Conservation (phyloP, 495 filamentous ascomycete genomes). For the Xylaria flabelliformis region DNA sequence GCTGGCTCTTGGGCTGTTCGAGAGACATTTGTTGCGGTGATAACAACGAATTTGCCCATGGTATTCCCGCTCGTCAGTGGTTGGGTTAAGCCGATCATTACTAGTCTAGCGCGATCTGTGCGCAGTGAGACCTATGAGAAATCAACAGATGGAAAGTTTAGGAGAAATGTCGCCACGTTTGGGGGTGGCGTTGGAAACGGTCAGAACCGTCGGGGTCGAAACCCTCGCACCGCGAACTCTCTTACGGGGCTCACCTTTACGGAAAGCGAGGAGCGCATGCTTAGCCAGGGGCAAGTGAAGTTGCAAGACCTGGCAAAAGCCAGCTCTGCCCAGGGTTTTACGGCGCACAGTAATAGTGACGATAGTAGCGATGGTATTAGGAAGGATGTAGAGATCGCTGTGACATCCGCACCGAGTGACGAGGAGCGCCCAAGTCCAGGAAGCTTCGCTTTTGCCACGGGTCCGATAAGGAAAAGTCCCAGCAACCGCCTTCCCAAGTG, state of each 20-base stretch:
- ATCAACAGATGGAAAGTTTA: constrained; percentile 4
- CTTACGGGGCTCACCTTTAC: constrained; percentile 45
- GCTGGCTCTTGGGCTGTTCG: constrained; percentile 59
- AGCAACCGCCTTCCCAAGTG: constrained; percentile 6
- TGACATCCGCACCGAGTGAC: constrained; percentile 14
- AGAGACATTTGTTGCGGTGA: constrained; percentile 59
- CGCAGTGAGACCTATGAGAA: constrained; percentile 19
- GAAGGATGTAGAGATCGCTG: constrained; percentile 24
- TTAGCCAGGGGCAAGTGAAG: constrained; percentile 39
- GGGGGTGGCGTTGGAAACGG: neutral
- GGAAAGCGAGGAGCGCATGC: constrained; percentile 50
- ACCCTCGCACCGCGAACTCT: constrained; percentile 31
- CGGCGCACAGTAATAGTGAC: constrained; percentile 12
- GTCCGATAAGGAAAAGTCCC: constrained; percentile 13
- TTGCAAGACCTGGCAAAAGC: constrained; percentile 34
- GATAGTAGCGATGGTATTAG: constrained; percentile 19
- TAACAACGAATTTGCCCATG: constrained; percentile 61
- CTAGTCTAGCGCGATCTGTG: neutral
- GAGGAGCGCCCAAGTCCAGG: constrained; percentile 2
- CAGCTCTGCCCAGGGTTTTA: neutral
- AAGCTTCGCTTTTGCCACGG: constrained; percentile 9
- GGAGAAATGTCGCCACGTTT: constrained; percentile 8
- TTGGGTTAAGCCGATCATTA: constrained; percentile 43
- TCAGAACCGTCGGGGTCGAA: constrained; percentile 2
- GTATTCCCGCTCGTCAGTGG: constrained; percentile 56